Base-by-base conservation (phyloP, 1,284 basidiomycete species). In the Xerocomus nothofagi region DNA sequence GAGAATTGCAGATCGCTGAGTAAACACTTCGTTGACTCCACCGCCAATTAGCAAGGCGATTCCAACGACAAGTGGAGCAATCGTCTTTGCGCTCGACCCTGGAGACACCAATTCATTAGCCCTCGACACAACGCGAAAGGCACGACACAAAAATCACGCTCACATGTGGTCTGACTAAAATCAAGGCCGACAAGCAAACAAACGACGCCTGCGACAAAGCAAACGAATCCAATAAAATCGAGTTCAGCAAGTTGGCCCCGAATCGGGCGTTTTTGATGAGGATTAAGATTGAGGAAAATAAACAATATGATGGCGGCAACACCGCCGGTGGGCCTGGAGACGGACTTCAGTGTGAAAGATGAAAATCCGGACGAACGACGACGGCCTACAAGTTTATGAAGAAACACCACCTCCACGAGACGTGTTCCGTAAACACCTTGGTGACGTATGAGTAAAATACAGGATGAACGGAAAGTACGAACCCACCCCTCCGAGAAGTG, bases 251-350 rank as follows among this genome's bases (percentile, higher is more conserved):
- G 54, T 21, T 73, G 65, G 18, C 72, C 58, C 21, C 55, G 58
- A 30, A 70, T 55, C 0, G 71, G 55, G 44, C 61, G 63, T 24
- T 58, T 53, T 50, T 68, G 63, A 27, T 59, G 61, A 10, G 73
- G 71, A 34, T 62, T 71, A 21, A 68, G 62, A 39, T 65, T 62
- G 41, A 71, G 64, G 53, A 68, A 71, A 47, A 67, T 12, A 17
- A 67, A 86, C 6, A 95, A 71, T n/a, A n/a, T n/a, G n/a, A n/a
- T 20, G 91, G 65, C 1, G 68, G 91, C 91, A 32, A 89, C 58
- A 26, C 82, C 89, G 17, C 87, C 88, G 1, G 86, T 84, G 1
- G 90, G 89, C 32, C 85, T 87, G 15, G 6, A 47, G 20, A 11
- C 12, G 9, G 82, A 34, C 5, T n/a, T 7, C 11, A 17, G 14